Evolutionary conservation across 164 flowering plant genomes (phyloP), one percentile per base, ranked within the genome.

Genomic region (Euptelea pleiosperma): DNA sequence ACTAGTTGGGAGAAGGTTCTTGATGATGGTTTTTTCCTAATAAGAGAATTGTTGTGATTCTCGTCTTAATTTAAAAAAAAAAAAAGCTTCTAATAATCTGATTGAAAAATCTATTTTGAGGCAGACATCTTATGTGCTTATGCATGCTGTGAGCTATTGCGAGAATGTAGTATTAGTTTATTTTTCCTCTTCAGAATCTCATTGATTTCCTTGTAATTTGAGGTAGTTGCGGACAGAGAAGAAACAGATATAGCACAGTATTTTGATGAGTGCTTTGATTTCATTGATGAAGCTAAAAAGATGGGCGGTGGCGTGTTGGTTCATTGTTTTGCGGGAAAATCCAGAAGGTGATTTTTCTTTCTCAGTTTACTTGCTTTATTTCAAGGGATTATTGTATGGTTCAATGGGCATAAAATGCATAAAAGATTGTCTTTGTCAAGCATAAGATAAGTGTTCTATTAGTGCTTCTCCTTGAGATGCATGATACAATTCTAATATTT

Each of bases 271-370:
- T 86, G 95, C 68, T 75, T 84, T 46, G 57, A 76, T 50, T 93
- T 86, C 73, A 88, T 93, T 66, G 93, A 93, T 59, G 96, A 87
- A 75, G 99, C 91, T 44, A 86, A 71, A 70, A 67, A 55, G 26
- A 28, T 37, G 16, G 91, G 93, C 55, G 98, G 96, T 41, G 82
- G 81, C 34, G 92, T 86, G 29, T 64, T 93, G 70, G 95, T 90
- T 60, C 97, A 93, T 65, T 93, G 99, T 78, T 75, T 79, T 77
- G 79, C 74, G 6, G 99, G 99, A 64, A 82, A 44, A 72, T 93
- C 99, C 11, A 78, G 99, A 79, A 93, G 99, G 99, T 93, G 50
- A 58, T 26, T 51, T 69, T 29, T 57, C 45, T 49, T 25, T 21
- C 19, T 35, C 9, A 19, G 19, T 1, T 18, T 52, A 9, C 21